A percentile compares a stretch with the other conserved stretches of the same genome.
These are phyloP conservation scores for Hamigera avellanea DNA, from an alignment of 495 filamentous ascomycete species.

Conservation along the genomic window DNA sequence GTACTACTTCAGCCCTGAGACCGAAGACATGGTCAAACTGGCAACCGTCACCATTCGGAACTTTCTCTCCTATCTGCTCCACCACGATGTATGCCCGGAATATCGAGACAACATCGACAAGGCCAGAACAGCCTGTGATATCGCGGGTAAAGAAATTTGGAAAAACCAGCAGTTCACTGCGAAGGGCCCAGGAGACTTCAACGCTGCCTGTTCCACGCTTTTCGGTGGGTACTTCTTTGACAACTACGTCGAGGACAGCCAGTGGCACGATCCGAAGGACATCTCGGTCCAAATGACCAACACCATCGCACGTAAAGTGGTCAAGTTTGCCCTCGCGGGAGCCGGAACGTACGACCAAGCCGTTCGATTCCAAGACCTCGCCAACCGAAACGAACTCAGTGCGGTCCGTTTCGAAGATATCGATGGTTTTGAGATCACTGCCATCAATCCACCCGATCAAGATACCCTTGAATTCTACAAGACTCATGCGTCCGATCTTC, in stretches of 20 bases:
- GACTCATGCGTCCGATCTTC: slow-evolving; percentile 19
- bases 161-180: slow-evolving; percentile 35
- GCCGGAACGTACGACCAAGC: slow-evolving; percentile 27
- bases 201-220: slow-evolving; percentile 49
- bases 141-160: slow-evolving; percentile 55
- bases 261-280: slow-evolving; percentile 13
- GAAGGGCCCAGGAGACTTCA: slow-evolving; percentile 63
- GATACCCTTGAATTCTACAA: slow-evolving; percentile 33
- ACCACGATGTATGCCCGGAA: slow-evolving; percentile 79
- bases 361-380: slow-evolving; percentile 16
- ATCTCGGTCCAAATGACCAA: slow-evolving; percentile 19
- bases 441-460: slow-evolving; percentile 28
- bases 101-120: slow-evolving; percentile 51
- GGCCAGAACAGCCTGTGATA: slow-evolving; percentile 56
- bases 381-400: slow-evolving; percentile 10
- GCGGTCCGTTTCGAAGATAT: slow-evolving; percentile 30
- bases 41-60: slow-evolving; percentile 58
- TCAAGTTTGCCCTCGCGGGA: slow-evolving; percentile 32
- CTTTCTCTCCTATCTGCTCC: slow-evolving; percentile 79
- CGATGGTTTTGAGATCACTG: slow-evolving; percentile 44
- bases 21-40: slow-evolving; percentile 36
- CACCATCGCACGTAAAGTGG: slow-evolving; percentile 28
- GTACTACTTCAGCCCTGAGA: slow-evolving; percentile 29
- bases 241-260: slow-evolving; percentile 13
- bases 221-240: slow-evolving; percentile 40